Base-by-base conservation (phyloP, 164 flowering plant species). In the Umbilicus rupestris region DNA sequence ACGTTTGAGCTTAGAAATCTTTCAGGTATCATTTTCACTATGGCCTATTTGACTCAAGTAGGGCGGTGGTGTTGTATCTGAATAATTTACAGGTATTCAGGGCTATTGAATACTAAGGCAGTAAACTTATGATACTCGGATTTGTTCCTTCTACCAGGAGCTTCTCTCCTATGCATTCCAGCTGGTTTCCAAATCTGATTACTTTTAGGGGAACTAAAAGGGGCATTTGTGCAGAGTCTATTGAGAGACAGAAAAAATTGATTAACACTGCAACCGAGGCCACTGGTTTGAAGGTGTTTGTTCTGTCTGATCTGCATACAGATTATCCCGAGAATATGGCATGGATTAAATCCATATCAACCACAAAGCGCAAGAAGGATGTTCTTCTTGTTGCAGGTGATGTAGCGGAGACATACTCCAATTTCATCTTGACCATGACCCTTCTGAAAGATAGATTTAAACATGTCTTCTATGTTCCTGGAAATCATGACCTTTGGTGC, bases 361-460 rank as follows among this genome's bases (percentile, higher is more conserved):
- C 73, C 3, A 62, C 37, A 29, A 70, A 46, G 37, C 67, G 80
- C 75, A 71, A 67, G 71, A 73, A 78, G n/a, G 91, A 85, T 72
- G 79, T 83, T 42, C 89, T 88, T 70, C 77, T 88, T 68, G 91
- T 88, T 69, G 88, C 92, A 26, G 97, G 95, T 68, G 97, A 87
- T 81, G 90, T 90, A 3, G 83, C 94, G 0, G 97, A 88, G 81
- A 81, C 87, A 3, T 76, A 67, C 66, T 66, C 69, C 24, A 80
- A 76, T 57, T 90, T 90, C 69, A 68, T 81, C 20, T 50, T 66
- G 30, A 83, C 97, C 1, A 88, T 90, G 97, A 82, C 90, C 14
- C 70, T 84, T 19, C 70, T 90, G 76, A 86, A 75, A 72, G 82
- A 82, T 64, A 76, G 79, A 58, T 90, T 90, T 67, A 62, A 76